phyloP scores from a whole-genome alignment of 2,329 filamentous ascomycete species.

The Colletotrichum incanum region DNA sequence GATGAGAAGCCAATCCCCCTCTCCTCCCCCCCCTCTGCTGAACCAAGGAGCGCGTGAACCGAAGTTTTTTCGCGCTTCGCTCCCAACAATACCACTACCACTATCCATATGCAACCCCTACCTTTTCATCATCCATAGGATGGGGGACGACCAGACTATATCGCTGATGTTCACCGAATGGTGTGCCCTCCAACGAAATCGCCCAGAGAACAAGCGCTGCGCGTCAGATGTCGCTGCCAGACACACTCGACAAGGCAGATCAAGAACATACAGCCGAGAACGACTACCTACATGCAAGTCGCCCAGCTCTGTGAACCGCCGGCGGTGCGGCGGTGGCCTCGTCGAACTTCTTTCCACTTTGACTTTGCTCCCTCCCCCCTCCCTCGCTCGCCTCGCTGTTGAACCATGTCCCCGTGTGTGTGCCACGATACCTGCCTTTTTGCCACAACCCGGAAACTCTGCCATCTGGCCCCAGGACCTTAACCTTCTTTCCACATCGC shows the following conservation, averaged over 20 bases:
- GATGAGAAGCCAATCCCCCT: conserved; percentile 5
- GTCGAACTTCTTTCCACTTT: background rate
- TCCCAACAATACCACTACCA: conserved; percentile 6
- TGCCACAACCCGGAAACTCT: background rate
- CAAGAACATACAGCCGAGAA: background rate
- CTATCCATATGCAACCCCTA: background rate
- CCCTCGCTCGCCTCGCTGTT: no score
- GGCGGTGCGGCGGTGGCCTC: background rate
- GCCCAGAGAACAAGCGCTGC: background rate
- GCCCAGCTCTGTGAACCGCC: background rate
- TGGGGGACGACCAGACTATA: background rate
- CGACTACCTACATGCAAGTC: background rate
- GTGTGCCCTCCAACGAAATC: background rate
- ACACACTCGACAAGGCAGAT: no score
- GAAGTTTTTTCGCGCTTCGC: background rate
- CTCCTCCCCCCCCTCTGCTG: no score
- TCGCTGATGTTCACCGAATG: background rate
- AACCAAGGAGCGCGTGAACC: conserved; percentile 20
- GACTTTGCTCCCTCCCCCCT: background rate
- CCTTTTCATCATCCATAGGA: background rate
- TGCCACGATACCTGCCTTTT: background rate
- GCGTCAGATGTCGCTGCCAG: no score
- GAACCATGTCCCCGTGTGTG: background rate
- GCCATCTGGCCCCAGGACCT: conserved; percentile 2
- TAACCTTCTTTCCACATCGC: background rate